These are phyloP conservation scores for Leccinum subspadiceum DNA, from an alignment of 1,284 basidiomycete genomes.

Conservation along the genomic window DNA sequence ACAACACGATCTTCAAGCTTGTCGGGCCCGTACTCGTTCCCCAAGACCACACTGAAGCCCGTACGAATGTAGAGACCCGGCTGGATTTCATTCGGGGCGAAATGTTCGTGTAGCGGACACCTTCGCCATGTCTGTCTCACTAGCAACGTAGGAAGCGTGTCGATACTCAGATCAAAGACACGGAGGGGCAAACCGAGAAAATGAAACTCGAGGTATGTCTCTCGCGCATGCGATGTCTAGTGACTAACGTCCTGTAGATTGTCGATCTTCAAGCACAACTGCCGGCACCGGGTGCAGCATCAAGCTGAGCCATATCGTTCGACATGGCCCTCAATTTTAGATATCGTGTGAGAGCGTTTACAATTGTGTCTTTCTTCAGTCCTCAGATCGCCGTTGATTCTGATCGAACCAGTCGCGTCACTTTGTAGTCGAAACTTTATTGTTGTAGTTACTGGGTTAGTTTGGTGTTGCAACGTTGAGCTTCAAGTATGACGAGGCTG, in stretches of 20 bases:
- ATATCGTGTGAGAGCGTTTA: not conserved
- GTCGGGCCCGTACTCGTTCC: constrained; percentile 89
- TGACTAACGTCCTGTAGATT: constrained; percentile 43
- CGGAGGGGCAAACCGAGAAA: constrained; percentile 69
- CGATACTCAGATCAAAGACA: constrained; percentile 76
- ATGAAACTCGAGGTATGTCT: constrained; percentile 72
- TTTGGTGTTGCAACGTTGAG: too few relatives aligned
- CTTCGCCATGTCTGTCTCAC: constrained; percentile 6
- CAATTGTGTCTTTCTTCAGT: not conserved
- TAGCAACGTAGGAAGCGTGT: constrained; percentile 64
- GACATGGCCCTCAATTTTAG: not conserved
- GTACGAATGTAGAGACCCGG: constrained; percentile 86
- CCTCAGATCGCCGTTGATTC: not conserved
- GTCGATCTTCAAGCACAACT: constrained; percentile 62
- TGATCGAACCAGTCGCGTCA: not conserved
- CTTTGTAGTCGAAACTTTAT: not conserved
- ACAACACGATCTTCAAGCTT: constrained; percentile 89
- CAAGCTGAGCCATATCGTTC: constrained; percentile 9
- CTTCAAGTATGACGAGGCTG: too few relatives aligned
- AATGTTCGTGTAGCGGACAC: constrained; percentile 60
- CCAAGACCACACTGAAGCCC: constrained; percentile 89
- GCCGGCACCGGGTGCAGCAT: constrained; percentile 28
- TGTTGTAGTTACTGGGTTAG: too few relatives aligned
- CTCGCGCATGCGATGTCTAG: constrained; percentile 6
- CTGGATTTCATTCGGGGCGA: constrained; percentile 89